Conservation (phyloP, 768 basidiomycete genomes). For the Naematelia aurantialba region DNA sequence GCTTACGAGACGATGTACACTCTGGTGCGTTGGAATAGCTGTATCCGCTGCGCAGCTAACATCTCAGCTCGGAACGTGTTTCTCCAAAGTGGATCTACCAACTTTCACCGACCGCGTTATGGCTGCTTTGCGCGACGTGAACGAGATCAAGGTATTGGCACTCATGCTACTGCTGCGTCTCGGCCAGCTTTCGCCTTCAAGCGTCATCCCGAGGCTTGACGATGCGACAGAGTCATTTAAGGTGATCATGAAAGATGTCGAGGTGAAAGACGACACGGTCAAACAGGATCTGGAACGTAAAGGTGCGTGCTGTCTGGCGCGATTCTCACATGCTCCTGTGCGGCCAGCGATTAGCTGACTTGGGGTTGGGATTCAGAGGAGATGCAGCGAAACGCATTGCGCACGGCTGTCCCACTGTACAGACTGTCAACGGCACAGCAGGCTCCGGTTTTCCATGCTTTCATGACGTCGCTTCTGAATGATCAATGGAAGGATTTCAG, state of each 20-base stretch:
- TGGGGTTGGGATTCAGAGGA: constrained; percentile 76
- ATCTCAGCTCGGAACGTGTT: constrained; percentile 60
- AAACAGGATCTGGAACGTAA: constrained; percentile 90
- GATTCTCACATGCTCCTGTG: too few relatives aligned
- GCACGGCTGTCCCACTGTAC: constrained; percentile 81
- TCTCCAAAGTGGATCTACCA: constrained; percentile 78
- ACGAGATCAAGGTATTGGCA: constrained; percentile 94
- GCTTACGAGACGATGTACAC: constrained; percentile 96
- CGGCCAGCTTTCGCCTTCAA: constrained; percentile 76
- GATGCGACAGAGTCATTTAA: constrained; percentile 67
- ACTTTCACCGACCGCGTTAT: constrained; percentile 78
- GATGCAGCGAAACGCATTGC: constrained; percentile 80
- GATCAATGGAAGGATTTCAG: constrained; percentile 41
- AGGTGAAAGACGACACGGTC: constrained; percentile 83
- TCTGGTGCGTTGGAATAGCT: constrained; percentile 58
- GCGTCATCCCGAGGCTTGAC: constrained; percentile 55
- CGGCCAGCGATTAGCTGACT: constrained; percentile 43
- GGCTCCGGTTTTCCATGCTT: constrained; percentile 69
- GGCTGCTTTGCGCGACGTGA: constrained; percentile 78
- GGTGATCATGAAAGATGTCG: constrained; percentile 74
- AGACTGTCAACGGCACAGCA: constrained; percentile 65
- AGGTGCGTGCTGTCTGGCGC: constrained; percentile 25
- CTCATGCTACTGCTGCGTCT: constrained; percentile 94
- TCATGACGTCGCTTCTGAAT: constrained; percentile 59
- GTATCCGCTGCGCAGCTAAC: constrained; percentile 1